Evolutionary conservation across 768 basidiomycete genomes (phyloP), one percentile per base, ranked within the genome.

Genomic region (Russula olivacea): DNA sequence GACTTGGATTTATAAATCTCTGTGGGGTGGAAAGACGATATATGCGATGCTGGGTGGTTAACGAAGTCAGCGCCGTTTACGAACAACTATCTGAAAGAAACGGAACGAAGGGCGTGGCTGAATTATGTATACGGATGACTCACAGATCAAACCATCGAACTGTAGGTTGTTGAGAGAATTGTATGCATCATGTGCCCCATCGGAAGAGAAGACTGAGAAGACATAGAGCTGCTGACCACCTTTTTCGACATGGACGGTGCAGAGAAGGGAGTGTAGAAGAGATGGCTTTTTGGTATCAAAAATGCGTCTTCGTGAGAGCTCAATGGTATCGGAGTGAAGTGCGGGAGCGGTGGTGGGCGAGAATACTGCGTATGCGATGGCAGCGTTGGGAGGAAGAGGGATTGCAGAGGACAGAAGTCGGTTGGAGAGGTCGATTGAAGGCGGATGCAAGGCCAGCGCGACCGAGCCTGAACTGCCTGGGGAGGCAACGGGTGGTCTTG

Each of bases 1-100:
- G 71, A 64, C 30, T 81, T 83, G 68, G 82, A 81, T 17, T 84
- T 81, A 72, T 82, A 84, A 43, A 86, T 70, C 49, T 76, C 77
- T 55, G 76, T 70, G 11, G 79, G 78, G n/a, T 74, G 69, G 68
- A 86, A 85, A 8, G 76, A 72, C 2, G 75, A 74, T 38, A 72
- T 65, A 64, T 81, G 78, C 19, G 73, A 71, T 11, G 72, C 85
- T 86, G 63, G 1, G 34, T 52, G 55, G 30, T 49, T 25, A 25
- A 54, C 17, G 15, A 62, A 64, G 66, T 58, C 48, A 47, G 54
- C 23, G 30, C 8, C 11, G 58, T n/a, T 7, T 54, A 23, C 7
- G 19, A 52, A 11, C 25, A n/a, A 50, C 2, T 47, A 25, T 55
- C 45, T 38, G 17, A 21, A 59, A 34, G 57, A 53, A 53, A 34